phyloP scores from a whole-genome alignment of 148 eudicot species.

The Selenicereus undatus region DNA sequence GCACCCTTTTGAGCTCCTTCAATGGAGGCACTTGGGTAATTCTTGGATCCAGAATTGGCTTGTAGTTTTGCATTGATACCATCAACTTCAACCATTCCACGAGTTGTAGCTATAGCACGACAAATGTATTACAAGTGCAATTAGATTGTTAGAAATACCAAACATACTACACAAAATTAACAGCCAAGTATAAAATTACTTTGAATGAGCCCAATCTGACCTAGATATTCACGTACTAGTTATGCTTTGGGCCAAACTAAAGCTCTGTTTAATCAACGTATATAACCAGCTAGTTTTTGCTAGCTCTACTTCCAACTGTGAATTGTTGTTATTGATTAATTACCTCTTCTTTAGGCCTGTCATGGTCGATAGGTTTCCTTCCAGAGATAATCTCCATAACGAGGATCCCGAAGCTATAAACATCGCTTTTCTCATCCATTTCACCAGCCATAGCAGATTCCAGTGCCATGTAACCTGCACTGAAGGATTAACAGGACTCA shows the following conservation, averaged over 20 bases:
- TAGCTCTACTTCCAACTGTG: not conserved
- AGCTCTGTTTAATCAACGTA: too few species aligned
- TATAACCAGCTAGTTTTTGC: not conserved
- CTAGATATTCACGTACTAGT: too few species aligned
- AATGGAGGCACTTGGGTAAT: constrained; percentile 19
- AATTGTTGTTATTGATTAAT: not conserved
- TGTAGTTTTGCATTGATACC: constrained; percentile 22
- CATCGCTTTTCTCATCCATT: not conserved
- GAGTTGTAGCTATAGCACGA: constrained; percentile 17
- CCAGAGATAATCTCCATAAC: not conserved
- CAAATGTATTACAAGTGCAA: not conserved
- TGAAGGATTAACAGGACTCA: not conserved
- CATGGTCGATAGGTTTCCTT: not conserved
- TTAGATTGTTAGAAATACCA: not conserved
- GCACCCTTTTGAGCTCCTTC: constrained; percentile 36
- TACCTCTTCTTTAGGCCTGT: not conserved
- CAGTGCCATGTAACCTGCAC: not conserved
- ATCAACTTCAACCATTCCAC: constrained; percentile 41
- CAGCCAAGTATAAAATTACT: too few species aligned
- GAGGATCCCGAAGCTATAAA: not conserved
- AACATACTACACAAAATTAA: too few species aligned
- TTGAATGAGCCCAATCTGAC: too few species aligned
- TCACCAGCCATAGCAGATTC: not conserved
- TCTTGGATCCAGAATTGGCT: constrained; percentile 27
- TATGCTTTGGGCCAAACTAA: too few species aligned